Conservation (phyloP, 1,284 basidiomycete genomes). For the Taiwanofungus camphoratus region DNA sequence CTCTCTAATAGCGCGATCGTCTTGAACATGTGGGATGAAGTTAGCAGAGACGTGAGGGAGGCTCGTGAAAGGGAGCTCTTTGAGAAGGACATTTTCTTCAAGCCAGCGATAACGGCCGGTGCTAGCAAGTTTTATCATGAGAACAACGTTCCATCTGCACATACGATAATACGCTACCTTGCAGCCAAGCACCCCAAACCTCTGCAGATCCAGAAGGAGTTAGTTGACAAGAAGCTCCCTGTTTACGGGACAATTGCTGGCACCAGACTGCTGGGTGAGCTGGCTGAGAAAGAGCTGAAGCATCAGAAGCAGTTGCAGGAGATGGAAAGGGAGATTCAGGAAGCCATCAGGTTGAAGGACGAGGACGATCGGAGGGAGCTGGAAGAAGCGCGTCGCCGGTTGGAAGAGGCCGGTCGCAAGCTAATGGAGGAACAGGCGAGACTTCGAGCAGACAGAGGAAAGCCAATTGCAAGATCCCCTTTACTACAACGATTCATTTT, state of each 20-base stretch:
- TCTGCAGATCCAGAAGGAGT: constrained; percentile 5
- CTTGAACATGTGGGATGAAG: constrained; percentile 45
- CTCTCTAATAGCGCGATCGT: constrained; percentile 34
- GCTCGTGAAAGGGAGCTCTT: constrained; percentile 25
- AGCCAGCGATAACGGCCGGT: constrained; percentile 11
- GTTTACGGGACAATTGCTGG: constrained; percentile 3
- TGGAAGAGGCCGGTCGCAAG: not conserved
- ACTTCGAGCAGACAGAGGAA: too few relatives aligned
- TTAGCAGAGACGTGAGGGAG: constrained; percentile 17
- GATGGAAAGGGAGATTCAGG: not conserved
- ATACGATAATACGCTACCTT: constrained; percentile 7
- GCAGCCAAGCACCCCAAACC: not conserved
- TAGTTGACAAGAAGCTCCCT: constrained; percentile 1
- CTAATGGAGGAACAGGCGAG: not conserved
- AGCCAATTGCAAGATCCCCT: too few relatives aligned
- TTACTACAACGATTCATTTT: too few relatives aligned
- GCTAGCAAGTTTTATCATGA: constrained; percentile 11
- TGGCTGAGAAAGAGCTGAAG: constrained; percentile 6
- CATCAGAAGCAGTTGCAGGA: constrained; percentile 6
- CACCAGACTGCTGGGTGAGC: not conserved
- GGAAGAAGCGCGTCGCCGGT: not conserved
- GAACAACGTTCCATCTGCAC: constrained; percentile 5
- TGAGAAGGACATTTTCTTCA: constrained; percentile 11
- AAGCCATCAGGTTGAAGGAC: not conserved
- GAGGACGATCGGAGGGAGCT: not conserved